Percentiles rank a stretch among this genome's conserved stretches.
These are phyloP conservation scores for Pseudocercospora cruenta DNA, from an alignment of 2,329 filamentous ascomycete species.

Conservation along the genomic window DNA sequence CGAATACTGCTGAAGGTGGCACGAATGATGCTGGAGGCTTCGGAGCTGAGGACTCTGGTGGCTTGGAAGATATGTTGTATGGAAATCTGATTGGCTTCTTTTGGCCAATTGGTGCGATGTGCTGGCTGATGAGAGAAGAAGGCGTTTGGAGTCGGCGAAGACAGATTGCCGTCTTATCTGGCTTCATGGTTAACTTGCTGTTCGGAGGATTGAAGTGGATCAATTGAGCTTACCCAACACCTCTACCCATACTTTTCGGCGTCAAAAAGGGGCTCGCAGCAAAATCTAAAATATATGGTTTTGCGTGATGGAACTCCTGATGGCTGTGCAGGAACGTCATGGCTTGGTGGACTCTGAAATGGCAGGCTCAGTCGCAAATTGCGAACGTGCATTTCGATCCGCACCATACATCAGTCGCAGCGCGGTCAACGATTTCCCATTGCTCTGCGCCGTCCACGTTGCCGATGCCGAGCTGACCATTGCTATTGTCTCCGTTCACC, in stretches of 20 bases:
- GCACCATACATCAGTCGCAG: constrained; percentile 47
- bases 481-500: constrained; percentile 59
- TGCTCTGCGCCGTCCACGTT: constrained; percentile 27
- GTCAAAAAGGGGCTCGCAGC: background rate
- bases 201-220: constrained; percentile 57
- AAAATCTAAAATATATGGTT: background rate
- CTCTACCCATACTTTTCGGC: background rate
- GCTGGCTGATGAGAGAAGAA: constrained; percentile 84
- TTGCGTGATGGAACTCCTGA: background rate
- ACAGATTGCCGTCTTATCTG: constrained; percentile 83
- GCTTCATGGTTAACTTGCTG: constrained; percentile 75
- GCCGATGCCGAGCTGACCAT: constrained; percentile 61
- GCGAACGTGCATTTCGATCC: constrained; percentile 53
- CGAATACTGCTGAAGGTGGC: constrained; percentile 41
- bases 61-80: constrained; percentile 83
- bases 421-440: constrained; percentile 30
- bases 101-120: constrained; percentile 84
- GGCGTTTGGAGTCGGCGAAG: constrained; percentile 84
- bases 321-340: background rate
- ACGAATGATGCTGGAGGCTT: constrained; percentile 49
- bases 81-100: constrained; percentile 93
- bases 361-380: background rate
- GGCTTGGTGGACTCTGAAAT: background rate
- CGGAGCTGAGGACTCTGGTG: constrained; percentile 60
- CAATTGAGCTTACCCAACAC: background rate